A percentile compares a stretch with the other conserved stretches of the same genome.
Evolutionary conservation across 2,329 filamentous ascomycete genomes (phyloP).

Genomic region (Colletotrichum abscissum): DNA sequence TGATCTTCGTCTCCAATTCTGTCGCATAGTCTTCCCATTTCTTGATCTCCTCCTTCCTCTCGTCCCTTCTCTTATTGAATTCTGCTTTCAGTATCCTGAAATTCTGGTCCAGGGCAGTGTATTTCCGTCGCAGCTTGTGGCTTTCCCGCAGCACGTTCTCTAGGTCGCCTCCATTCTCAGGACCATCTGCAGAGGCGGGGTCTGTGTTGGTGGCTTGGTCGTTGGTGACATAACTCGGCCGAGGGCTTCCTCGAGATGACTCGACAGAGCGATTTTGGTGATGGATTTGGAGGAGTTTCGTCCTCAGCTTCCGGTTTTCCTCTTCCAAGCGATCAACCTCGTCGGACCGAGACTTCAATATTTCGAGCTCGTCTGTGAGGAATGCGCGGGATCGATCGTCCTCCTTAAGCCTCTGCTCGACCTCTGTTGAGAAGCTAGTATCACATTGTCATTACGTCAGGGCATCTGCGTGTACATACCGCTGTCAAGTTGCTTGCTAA

Average conservation of each 20-base stretch:
- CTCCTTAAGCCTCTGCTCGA: constrained; percentile 38
- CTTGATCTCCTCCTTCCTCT: constrained; percentile 55
- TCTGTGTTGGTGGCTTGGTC: constrained; percentile 28
- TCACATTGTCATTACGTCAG: constrained; percentile 36
- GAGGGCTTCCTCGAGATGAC: constrained; percentile 15
- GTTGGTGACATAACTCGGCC: not conserved
- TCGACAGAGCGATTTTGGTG: constrained; percentile 20
- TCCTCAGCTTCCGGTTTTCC: constrained; percentile 55
- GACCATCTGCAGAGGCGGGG: not conserved
- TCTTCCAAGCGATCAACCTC: constrained; percentile 50
- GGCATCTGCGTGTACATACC: constrained; percentile 43
- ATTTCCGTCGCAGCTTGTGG: constrained; percentile 52
- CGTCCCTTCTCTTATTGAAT: constrained; percentile 52
- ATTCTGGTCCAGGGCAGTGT: constrained; percentile 52
- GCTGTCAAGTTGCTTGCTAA: constrained; percentile 50
- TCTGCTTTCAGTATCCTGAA: constrained; percentile 54
- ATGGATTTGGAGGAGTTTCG: constrained; percentile 48
- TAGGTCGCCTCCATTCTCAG: not conserved
- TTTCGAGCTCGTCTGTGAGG: constrained; percentile 46
- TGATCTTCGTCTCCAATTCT: constrained; percentile 55
- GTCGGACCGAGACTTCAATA: constrained; percentile 45
- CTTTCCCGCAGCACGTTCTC: constrained; percentile 22
- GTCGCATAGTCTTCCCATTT: constrained; percentile 59
- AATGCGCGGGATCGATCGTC: not conserved
- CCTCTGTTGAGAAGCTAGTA: constrained; percentile 40